phyloP scores from a whole-genome alignment of 1,284 basidiomycete species.

The Neonothopanus nambi region DNA sequence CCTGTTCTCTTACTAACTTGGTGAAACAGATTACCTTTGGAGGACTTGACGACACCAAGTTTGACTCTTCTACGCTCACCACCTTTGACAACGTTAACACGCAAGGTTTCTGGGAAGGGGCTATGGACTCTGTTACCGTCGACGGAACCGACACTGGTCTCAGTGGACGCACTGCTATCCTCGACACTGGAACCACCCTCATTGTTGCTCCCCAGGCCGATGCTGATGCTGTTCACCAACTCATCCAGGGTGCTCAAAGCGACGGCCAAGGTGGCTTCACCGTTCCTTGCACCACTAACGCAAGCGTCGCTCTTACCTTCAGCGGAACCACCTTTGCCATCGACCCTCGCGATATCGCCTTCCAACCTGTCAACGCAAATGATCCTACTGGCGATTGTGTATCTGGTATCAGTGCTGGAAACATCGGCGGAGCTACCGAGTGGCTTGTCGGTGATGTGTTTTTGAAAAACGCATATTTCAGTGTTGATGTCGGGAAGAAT shows the following conservation, averaged over 20 bases:
- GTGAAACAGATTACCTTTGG: slow-evolving; percentile 23
- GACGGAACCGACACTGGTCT: slow-evolving; percentile 56
- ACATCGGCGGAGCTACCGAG: slow-evolving; percentile 60
- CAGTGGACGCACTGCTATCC: slow-evolving; percentile 65
- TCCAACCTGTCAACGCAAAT: slow-evolving; percentile 61
- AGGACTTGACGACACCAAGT: slow-evolving; percentile 73
- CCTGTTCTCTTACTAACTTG: neutral
- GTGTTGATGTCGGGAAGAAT: slow-evolving; percentile 69
- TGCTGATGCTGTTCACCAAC: slow-evolving; percentile 53
- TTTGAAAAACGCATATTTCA: slow-evolving; percentile 81
- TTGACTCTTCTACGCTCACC: slow-evolving; percentile 53
- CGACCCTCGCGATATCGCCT: slow-evolving; percentile 68
- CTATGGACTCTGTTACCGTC: slow-evolving; percentile 58
- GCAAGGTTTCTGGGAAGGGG: slow-evolving; percentile 79
- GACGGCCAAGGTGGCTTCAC: slow-evolving; percentile 71
- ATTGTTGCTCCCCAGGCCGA: slow-evolving; percentile 60
- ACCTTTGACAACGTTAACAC: slow-evolving; percentile 61
- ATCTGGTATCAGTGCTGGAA: slow-evolving; percentile 71
- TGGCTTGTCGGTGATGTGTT: slow-evolving; percentile 81
- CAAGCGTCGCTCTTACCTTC: slow-evolving; percentile 68
- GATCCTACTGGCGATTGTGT: slow-evolving; percentile 71
- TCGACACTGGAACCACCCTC: slow-evolving; percentile 80
- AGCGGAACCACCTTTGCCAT: slow-evolving; percentile 65
- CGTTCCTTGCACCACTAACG: slow-evolving; percentile 74
- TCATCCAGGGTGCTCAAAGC: slow-evolving; percentile 62